phyloP scores from a whole-genome alignment of 75 land plant genomes.

The Pinus taeda region DNA sequence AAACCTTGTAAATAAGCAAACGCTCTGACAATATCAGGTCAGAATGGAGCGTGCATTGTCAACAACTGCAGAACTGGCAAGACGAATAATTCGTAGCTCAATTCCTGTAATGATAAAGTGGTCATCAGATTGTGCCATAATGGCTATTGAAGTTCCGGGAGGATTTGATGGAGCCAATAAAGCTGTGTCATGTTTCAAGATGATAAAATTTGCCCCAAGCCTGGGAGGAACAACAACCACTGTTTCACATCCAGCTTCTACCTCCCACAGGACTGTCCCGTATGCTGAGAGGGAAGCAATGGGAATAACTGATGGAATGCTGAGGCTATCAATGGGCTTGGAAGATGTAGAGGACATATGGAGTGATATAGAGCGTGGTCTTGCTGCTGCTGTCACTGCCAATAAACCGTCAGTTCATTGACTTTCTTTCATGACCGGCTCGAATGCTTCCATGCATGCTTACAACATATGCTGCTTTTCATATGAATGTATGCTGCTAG shows the following conservation, averaged over 20 bases:
- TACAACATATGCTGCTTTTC: no score
- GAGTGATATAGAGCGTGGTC: conserved; percentile 16
- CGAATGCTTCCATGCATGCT: neutral
- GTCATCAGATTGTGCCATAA: conserved; percentile 15
- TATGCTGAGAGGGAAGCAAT: conserved; percentile 2
- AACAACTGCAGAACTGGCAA: conserved; percentile 8
- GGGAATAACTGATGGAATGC: conserved; percentile 27
- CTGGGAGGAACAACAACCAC: conserved; percentile 22
- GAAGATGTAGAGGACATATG: conserved; percentile 29
- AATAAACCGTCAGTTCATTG: neutral
- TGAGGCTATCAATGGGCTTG: conserved; percentile 22
- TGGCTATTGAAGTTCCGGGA: conserved; percentile 19
- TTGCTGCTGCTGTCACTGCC: conserved; percentile 10
- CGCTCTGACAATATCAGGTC: conserved; percentile 8
- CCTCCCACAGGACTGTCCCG: conserved; percentile 16
- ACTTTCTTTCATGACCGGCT: neutral
- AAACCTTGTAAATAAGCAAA: neutral
- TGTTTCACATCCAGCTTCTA: conserved; percentile 27
- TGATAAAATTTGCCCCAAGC: conserved; percentile 20
- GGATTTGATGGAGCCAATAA: conserved; percentile 21
- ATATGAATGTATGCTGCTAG: no score
- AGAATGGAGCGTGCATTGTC: conserved; percentile 27
- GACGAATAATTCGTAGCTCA: neutral
- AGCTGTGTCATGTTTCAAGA: conserved; percentile 15
- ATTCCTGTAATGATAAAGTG: neutral